phyloP scores from a whole-genome alignment of 164 flowering plant species.

The Chimonanthus praecox region DNA sequence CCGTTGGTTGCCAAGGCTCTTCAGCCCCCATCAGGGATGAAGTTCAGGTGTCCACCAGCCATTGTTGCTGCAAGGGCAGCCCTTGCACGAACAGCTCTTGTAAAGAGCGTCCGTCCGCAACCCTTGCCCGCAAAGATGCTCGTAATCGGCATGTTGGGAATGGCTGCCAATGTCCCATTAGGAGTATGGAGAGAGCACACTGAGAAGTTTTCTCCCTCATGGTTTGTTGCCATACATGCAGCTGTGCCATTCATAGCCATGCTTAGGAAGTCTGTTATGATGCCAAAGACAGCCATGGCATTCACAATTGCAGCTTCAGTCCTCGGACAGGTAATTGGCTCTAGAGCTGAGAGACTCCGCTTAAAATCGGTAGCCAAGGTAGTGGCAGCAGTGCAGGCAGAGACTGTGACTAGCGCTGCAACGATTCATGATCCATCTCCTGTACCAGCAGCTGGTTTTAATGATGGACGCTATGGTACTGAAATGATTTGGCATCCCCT shows the following conservation, averaged over 20 bases:
- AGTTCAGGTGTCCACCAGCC: slow-evolving; percentile 71
- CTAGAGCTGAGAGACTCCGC: slow-evolving; percentile 71
- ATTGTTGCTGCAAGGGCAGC: slow-evolving; percentile 82
- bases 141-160: slow-evolving; percentile 59
- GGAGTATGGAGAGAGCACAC: slow-evolving; percentile 92
- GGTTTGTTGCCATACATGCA: slow-evolving; percentile 89
- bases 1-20: slow-evolving; percentile 68
- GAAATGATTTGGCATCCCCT: slow-evolving; percentile 21
- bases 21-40: slow-evolving; percentile 67
- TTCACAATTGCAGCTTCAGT: slow-evolving; percentile 73
- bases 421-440: background rate
- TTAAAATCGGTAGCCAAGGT: slow-evolving; percentile 24
- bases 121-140: slow-evolving; percentile 63
- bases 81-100: slow-evolving; percentile 65
- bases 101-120: slow-evolving; percentile 66
- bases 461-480: slow-evolving; percentile 20
- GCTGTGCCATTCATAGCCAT: slow-evolving; percentile 93
- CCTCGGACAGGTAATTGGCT: slow-evolving; percentile 75
- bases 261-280: slow-evolving; percentile 59
- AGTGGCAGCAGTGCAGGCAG: slow-evolving; percentile 2
- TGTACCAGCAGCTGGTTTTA: background rate
- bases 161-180: slow-evolving; percentile 77
- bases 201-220: slow-evolving; percentile 60
- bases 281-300: slow-evolving; percentile 84
- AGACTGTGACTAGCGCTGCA: background rate